A percentile compares a stretch with the other conserved stretches of the same genome.
Evolutionary conservation across 106 monocot species (phyloP).

Genomic region (Dendrobium officinale): DNA sequence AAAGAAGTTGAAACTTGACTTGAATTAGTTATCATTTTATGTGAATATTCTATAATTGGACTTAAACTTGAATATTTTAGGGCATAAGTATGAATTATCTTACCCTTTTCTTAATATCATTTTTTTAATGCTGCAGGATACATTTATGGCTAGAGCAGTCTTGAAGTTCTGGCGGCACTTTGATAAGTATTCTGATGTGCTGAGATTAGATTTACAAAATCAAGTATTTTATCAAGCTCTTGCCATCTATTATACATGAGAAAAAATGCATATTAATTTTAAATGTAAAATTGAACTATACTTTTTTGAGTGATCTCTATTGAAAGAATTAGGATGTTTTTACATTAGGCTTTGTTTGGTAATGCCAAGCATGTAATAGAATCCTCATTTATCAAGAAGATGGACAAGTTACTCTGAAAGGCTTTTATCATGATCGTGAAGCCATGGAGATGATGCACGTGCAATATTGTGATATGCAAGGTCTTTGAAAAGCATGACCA

Average conservation of each 20-base stretch:
- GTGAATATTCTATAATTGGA: neutral
- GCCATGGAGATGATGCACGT: neutral
- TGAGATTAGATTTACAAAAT: constrained; percentile 19
- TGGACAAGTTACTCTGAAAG: neutral
- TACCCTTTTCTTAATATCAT: neutral
- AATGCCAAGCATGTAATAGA: neutral
- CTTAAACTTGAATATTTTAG: neutral
- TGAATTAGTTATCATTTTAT: neutral
- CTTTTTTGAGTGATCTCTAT: neutral
- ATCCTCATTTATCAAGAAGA: neutral
- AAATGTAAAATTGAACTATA: neutral
- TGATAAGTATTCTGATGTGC: constrained; percentile 29
- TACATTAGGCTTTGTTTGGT: neutral
- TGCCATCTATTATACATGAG: neutral
- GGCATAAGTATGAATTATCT: neutral
- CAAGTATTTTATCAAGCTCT: constrained; percentile 17
- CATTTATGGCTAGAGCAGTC: constrained; percentile 54
- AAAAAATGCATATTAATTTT: neutral
- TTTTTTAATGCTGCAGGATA: constrained; percentile 40
- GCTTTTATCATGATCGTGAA: neutral
- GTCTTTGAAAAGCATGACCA: neutral
- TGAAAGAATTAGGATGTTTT: neutral
- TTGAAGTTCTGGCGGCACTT: constrained; percentile 67
- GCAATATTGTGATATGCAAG: neutral
- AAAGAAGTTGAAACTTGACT: neutral